Conservation (phyloP, 2,329 filamentous ascomycete species). For the Colletotrichum lupini region DNA sequence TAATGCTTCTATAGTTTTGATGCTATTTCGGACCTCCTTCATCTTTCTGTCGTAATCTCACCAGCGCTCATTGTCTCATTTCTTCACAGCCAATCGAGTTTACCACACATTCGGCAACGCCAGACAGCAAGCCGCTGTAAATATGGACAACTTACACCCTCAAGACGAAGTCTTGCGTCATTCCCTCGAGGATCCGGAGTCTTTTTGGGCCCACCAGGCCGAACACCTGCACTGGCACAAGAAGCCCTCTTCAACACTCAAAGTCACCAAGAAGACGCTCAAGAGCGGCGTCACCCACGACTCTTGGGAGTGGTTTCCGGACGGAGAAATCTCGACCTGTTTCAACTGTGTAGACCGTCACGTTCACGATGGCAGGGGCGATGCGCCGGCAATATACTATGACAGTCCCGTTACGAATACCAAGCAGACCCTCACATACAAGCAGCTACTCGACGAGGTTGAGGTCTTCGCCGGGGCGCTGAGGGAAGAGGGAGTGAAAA, state of each 20-base stretch:
- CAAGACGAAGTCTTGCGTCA: constrained; percentile 63
- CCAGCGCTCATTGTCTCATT: background rate
- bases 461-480: constrained; percentile 85
- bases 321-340: constrained; percentile 88
- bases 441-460: constrained; percentile 80
- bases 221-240: constrained; percentile 84
- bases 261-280: constrained; percentile 71
- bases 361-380: constrained; percentile 81
- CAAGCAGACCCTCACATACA: constrained; percentile 81
- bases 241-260: constrained; percentile 72
- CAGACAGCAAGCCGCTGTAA: background rate
- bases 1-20: background rate
- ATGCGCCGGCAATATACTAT: constrained; percentile 81
- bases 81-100: background rate
- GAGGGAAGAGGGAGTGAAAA: constrained; percentile 82
- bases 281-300: constrained; percentile 71
- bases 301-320: constrained; percentile 91
- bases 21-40: background rate
- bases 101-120: background rate
- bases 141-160: constrained; percentile 45
- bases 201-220: constrained; percentile 83
- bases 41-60: too few species aligned
- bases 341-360: constrained; percentile 94
- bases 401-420: constrained; percentile 85
- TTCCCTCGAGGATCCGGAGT: constrained; percentile 76